Percentiles rank a stretch among this genome's conserved stretches.
Conservation (phyloP, 73 alveolate genomes). For the Tetrahymena thermophila region DNA sequence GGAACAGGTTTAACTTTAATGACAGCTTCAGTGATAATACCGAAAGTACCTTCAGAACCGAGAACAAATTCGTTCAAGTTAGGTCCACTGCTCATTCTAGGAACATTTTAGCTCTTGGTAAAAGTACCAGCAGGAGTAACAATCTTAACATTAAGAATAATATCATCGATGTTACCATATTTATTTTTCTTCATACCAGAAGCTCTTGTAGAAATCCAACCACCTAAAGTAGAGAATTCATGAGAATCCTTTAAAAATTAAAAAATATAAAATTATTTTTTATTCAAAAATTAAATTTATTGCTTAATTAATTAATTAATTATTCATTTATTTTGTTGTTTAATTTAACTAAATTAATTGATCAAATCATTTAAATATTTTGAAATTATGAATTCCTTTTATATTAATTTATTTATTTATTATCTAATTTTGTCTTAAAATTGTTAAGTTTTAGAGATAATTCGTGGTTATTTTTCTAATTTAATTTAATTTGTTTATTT, state of each 20-base stretch:
- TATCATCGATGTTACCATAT: constrained; percentile 93
- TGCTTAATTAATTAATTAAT: no score
- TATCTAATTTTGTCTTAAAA: background rate
- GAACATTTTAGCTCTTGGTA: constrained; percentile 56
- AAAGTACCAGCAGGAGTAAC: constrained; percentile 80
- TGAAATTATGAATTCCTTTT: no score
- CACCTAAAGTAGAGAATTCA: constrained; percentile 84
- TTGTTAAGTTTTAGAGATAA: background rate
- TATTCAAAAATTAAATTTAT: no score
- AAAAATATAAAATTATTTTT: no score
- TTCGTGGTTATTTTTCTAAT: background rate
- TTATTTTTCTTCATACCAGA: constrained; percentile 91
- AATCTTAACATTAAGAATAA: constrained; percentile 56
- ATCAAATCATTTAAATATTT: background rate
- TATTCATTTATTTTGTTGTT: no score
- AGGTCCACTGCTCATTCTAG: constrained; percentile 84
- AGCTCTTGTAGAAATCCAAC: constrained; percentile 88
- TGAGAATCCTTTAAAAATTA: constrained; percentile 47
- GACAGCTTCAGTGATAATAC: constrained; percentile 78
- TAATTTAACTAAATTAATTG: background rate
- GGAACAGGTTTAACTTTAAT: constrained; percentile 67
- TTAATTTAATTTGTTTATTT: no score
- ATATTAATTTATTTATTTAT: no score
- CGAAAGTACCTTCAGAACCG: constrained; percentile 81
- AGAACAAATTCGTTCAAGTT: constrained; percentile 65